phyloP scores from a whole-genome alignment of 192 early-diverging fungal species.

The Umbelopsis isabellina region DNA sequence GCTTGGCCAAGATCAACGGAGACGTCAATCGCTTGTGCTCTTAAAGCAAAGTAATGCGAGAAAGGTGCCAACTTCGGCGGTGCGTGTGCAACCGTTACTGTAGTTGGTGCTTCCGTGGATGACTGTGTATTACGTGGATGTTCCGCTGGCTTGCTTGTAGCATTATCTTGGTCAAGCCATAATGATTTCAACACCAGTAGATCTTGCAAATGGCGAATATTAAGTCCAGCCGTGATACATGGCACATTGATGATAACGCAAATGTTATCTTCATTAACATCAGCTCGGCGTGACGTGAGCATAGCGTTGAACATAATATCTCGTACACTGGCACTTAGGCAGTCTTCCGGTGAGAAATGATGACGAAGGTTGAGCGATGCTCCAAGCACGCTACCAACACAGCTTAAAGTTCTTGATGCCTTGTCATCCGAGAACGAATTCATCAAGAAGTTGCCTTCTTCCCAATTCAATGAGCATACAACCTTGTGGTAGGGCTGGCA shows the following conservation, averaged over 20 bases:
- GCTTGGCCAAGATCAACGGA: slow-evolving; percentile 66
- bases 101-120: background rate
- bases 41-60: slow-evolving; percentile 47
- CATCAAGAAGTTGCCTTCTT: slow-evolving; percentile 70
- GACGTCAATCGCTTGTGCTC: slow-evolving; percentile 48
- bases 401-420: slow-evolving; percentile 49
- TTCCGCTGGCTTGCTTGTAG: background rate
- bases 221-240: slow-evolving; percentile 54
- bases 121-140: background rate
- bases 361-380: slow-evolving; percentile 68
- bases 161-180: slow-evolving; percentile 60
- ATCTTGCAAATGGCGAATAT: slow-evolving; percentile 76
- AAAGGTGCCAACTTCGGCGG: slow-evolving; percentile 47
- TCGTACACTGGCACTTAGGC: slow-evolving; percentile 62
- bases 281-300: slow-evolving; percentile 53
- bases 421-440: slow-evolving; percentile 44
- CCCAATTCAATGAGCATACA: slow-evolving; percentile 64
- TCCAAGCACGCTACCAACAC: slow-evolving; percentile 59
- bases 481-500: slow-evolving; percentile 79
- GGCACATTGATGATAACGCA: slow-evolving; percentile 64
- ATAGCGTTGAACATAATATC: slow-evolving; percentile 65
- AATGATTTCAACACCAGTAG: slow-evolving; percentile 67
- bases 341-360: slow-evolving; percentile 77
- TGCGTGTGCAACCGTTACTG: background rate
- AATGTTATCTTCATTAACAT: slow-evolving; percentile 52